These are phyloP conservation scores for Dendrobium catenatum DNA, from an alignment of 106 monocot species.

Conservation along the genomic window DNA sequence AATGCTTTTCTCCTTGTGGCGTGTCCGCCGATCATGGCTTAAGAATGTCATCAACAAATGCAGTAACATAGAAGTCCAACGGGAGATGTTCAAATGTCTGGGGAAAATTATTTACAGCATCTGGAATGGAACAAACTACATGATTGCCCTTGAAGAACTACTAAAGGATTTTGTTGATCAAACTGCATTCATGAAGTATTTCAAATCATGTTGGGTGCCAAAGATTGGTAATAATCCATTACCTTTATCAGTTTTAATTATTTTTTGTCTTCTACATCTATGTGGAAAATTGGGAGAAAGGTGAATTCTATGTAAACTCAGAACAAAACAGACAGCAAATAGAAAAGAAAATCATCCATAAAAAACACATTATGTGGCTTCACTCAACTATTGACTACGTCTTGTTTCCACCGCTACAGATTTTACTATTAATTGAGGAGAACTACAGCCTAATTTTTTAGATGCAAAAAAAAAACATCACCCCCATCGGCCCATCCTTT, in stretches of 20 bases:
- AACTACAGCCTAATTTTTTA: too few species aligned
- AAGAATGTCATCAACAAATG: conserved; percentile 77
- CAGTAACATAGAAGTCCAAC: conserved; percentile 52
- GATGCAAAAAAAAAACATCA: too few species aligned
- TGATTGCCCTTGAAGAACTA: conserved; percentile 34
- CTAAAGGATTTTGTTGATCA: conserved; percentile 90
- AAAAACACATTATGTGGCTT: too few species aligned
- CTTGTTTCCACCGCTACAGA: too few species aligned
- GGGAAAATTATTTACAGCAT: conserved; percentile 55
- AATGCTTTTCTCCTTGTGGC: conserved; percentile 83
- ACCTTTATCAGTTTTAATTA: background rate
- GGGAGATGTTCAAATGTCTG: conserved; percentile 64
- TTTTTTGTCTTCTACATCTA: background rate
- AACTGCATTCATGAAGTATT: conserved; percentile 73
- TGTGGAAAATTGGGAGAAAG: too few species aligned
- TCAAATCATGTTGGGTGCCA: conserved; percentile 85
- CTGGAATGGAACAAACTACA: conserved; percentile 37
- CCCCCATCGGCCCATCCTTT: too few species aligned
- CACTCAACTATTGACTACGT: too few species aligned
- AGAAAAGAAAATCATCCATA: too few species aligned
- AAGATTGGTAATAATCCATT: conserved; percentile 62
- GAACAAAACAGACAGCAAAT: too few species aligned
- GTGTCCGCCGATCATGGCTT: conserved; percentile 81
- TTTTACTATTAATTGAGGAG: too few species aligned
- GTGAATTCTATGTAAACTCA: too few species aligned